phyloP scores from a whole-genome alignment of 331 rosid species.

The Erythrophleum ivorense region DNA sequence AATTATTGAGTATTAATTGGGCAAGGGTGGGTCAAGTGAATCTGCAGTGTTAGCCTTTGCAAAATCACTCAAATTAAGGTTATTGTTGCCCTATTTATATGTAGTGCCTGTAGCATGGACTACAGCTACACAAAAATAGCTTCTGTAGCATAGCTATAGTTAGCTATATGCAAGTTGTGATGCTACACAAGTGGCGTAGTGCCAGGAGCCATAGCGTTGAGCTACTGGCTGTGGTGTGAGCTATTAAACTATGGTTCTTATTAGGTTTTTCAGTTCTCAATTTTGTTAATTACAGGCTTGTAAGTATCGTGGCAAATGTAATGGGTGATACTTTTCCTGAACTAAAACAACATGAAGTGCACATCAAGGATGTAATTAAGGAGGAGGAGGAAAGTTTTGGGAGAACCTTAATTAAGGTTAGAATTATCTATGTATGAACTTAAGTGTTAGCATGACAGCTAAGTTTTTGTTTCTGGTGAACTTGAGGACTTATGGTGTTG shows the following conservation, averaged over 20 bases:
- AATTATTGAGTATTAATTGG: no score
- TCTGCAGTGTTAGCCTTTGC: neutral
- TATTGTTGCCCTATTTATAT: neutral
- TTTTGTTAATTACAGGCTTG: slow-evolving; percentile 68
- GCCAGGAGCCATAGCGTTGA: neutral
- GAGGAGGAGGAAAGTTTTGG: slow-evolving; percentile 99
- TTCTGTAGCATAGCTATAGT: no score
- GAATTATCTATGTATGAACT: slow-evolving; percentile 11
- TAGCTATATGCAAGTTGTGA: neutral
- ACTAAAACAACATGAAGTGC: slow-evolving; percentile 69
- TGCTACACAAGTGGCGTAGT: neutral
- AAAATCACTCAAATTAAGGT: neutral
- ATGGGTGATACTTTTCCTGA: slow-evolving; percentile 92
- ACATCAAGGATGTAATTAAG: slow-evolving; percentile 68
- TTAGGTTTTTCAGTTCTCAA: neutral
- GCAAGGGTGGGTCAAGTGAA: neutral
- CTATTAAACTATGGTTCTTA: neutral
- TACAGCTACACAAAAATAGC: no score
- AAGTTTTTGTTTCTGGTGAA: slow-evolving; percentile 14
- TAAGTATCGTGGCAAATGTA: slow-evolving; percentile 61
- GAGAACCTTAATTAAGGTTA: slow-evolving; percentile 88
- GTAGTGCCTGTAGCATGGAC: no score
- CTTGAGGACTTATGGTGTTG: slow-evolving; percentile 16
- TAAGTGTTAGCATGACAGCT: slow-evolving; percentile 23
- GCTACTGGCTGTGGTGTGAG: neutral